Evolutionary conservation across 208 protist species (phyloP).

Genomic region (Naegleria gruberi): DNA sequence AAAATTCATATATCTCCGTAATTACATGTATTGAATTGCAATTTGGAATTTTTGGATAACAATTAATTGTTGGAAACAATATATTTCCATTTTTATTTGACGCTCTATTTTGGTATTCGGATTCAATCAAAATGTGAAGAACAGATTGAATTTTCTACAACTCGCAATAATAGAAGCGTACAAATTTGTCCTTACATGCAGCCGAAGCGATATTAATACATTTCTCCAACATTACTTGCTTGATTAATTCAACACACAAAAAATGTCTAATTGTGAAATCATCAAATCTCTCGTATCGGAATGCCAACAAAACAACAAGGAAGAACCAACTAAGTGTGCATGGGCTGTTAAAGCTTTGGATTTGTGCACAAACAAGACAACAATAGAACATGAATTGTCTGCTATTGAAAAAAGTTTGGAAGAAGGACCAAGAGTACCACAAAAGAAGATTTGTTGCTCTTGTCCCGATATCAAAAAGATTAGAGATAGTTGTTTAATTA

Average conservation of each 20-base stretch:
- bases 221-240: too few species aligned
- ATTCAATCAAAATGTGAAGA: background rate
- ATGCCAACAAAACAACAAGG: background rate
- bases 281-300: background rate
- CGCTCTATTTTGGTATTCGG: background rate
- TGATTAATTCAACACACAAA: background rate
- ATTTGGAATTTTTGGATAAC: too few species aligned
- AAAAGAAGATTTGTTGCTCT: slow-evolving; percentile 19
- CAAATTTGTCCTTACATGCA: too few species aligned
- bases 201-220: too few species aligned
- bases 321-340: background rate
- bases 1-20: too few species aligned
- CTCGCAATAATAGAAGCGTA: too few species aligned
- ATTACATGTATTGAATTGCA: too few species aligned
- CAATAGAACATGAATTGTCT: background rate
- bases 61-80: background rate
- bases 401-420: background rate
- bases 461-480: slow-evolving; percentile 12
- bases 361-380: background rate
- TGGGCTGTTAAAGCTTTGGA: background rate
- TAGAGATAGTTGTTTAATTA: slow-evolving; percentile 4
- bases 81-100: too few species aligned
- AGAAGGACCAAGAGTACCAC: background rate
- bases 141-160: too few species aligned
- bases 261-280: background rate